Conservation (phyloP, 2,329 filamentous ascomycete genomes). For the Xylaria sp. region DNA sequence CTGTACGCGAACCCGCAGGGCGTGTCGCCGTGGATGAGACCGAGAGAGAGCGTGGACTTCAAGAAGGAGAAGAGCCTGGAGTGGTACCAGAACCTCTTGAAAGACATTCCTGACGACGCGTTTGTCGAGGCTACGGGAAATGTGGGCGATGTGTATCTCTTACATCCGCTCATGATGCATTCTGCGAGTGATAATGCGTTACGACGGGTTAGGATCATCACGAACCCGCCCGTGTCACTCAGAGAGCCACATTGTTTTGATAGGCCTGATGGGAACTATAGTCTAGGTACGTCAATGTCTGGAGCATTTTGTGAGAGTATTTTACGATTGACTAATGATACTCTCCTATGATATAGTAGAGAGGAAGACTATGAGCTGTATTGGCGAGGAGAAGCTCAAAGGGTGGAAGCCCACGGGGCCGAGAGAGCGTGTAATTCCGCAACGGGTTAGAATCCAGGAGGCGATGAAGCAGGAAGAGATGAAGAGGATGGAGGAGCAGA, state of each 20-base stretch:
- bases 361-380: constrained; percentile 60
- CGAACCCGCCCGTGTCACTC: constrained; percentile 65
- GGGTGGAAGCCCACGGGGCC: constrained; percentile 63
- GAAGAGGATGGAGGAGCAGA: constrained; percentile 54
- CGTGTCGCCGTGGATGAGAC: constrained; percentile 72
- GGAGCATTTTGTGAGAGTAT: neutral
- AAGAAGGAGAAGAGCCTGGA: constrained; percentile 54
- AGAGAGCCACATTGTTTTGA: constrained; percentile 64
- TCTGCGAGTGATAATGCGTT: constrained; percentile 61
- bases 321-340: neutral
- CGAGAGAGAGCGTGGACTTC: constrained; percentile 62
- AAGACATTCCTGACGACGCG: constrained; percentile 47
- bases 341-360: constrained; percentile 55
- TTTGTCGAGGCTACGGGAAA: constrained; percentile 66
- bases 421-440: constrained; percentile 62
- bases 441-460: constrained; percentile 59
- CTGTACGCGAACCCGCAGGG: constrained; percentile 71
- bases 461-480: constrained; percentile 62
- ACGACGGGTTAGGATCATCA: constrained; percentile 61
- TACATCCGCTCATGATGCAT: constrained; percentile 71
- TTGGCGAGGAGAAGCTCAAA: constrained; percentile 59
- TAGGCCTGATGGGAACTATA: constrained; percentile 60
- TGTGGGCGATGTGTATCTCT: constrained; percentile 66
- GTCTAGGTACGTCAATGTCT: constrained; percentile 47
- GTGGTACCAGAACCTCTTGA: constrained; percentile 57